phyloP scores from a whole-genome alignment of 768 basidiomycete genomes.

The Russula griseocarnosa region DNA sequence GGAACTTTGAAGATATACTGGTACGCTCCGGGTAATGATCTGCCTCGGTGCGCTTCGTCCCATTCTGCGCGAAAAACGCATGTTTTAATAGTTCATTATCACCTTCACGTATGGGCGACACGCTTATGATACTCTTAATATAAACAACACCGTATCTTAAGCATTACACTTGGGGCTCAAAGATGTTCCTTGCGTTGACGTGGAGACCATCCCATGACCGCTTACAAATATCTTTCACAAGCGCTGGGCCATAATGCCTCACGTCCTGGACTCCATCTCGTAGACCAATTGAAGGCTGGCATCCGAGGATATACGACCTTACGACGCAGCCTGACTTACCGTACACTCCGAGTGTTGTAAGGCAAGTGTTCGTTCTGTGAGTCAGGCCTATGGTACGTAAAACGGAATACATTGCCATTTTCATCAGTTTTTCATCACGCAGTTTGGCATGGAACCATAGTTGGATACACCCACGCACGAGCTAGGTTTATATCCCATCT shows the following conservation, averaged over 20 bases:
- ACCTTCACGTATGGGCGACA: background rate
- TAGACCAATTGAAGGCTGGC: too few species aligned
- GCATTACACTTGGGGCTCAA: background rate
- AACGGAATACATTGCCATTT: background rate
- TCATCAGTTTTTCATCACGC: too few species aligned
- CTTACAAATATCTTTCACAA: too few species aligned
- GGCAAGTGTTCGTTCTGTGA: too few species aligned
- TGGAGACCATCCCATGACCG: too few species aligned
- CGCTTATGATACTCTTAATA: background rate
- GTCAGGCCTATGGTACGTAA: background rate
- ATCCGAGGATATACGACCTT: background rate
- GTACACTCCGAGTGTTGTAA: background rate
- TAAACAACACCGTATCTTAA: background rate
- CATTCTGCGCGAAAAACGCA: background rate
- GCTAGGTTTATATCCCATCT: background rate
- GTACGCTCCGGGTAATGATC: background rate
- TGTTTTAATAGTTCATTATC: background rate
- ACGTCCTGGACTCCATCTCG: too few species aligned
- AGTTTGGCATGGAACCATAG: background rate
- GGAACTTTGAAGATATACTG: slow-evolving; percentile 17
- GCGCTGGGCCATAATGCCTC: too few species aligned
- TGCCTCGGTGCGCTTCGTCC: background rate
- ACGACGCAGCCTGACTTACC: background rate
- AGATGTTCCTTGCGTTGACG: background rate
- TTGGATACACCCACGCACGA: background rate